Conservation (phyloP, 2,329 filamentous ascomycete genomes). For the Colletotrichum falcatum region DNA sequence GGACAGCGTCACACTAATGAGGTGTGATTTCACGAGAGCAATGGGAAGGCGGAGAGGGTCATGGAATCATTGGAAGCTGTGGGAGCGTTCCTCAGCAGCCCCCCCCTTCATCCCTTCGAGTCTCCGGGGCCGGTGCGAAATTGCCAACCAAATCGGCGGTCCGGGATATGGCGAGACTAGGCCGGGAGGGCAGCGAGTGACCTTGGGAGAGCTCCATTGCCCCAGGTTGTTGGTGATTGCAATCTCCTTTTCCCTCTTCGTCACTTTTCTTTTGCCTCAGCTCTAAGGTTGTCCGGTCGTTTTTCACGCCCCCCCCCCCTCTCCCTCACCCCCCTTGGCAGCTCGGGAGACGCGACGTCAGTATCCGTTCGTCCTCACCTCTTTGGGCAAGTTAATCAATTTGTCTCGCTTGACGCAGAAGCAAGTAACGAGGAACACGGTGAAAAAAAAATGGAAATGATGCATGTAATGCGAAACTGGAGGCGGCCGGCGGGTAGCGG, state of each 20-base stretch:
- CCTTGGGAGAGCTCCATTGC: conserved; percentile 1
- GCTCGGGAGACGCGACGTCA: conserved; percentile 16
- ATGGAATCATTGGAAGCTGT: conserved; percentile 19
- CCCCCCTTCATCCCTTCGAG: background rate
- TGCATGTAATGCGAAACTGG: conserved; percentile 11
- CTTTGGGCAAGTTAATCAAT: background rate
- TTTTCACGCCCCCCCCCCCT: no score
- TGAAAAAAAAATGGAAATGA: conserved; percentile 8
- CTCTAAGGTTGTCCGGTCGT: background rate
- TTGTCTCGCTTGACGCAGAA: conserved; percentile 8
- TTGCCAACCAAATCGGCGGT: conserved; percentile 31
- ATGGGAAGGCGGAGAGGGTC: background rate
- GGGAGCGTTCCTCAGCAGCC: conserved; percentile 3
- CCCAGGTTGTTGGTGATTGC: conserved; percentile 22
- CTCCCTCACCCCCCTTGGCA: background rate
- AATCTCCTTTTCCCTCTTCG: conserved; percentile 22
- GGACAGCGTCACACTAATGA: background rate
- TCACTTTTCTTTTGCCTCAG: conserved; percentile 26
- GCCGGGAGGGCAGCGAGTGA: conserved; percentile 21
- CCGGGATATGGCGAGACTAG: conserved; percentile 32
- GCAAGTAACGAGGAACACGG: background rate
- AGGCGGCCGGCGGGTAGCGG: background rate
- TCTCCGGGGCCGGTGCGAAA: conserved; percentile 26
- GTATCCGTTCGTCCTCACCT: background rate
- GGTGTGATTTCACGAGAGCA: background rate